phyloP scores from a whole-genome alignment of 2,329 filamentous ascomycete species.

The Fusarium sublunatum region DNA sequence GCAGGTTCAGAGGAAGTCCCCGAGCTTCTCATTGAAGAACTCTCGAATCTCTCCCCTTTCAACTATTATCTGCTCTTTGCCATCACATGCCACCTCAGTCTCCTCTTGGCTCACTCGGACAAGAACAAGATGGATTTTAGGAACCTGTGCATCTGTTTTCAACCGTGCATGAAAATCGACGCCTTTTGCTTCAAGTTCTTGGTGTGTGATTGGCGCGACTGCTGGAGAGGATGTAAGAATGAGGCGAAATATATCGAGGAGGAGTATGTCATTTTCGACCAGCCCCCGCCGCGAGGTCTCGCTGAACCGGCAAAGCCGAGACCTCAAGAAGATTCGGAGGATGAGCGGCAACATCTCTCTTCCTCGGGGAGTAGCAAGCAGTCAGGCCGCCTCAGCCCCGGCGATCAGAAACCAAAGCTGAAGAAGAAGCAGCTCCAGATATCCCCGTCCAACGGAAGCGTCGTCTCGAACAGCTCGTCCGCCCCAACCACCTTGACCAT shows the following conservation, averaged over 20 bases:
- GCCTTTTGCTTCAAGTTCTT: conserved; percentile 95
- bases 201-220: conserved; percentile 94
- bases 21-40: conserved; percentile 86
- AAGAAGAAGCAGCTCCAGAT: conserved; percentile 59
- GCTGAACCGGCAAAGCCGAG: conserved; percentile 50
- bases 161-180: conserved; percentile 96
- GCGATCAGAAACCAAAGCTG: conserved; percentile 41
- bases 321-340: conserved; percentile 39
- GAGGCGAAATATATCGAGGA: conserved; percentile 82
- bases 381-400: conserved; percentile 47
- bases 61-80: conserved; percentile 98
- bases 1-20: conserved; percentile 82
- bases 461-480: conserved; percentile 57
- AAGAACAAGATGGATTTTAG: conserved; percentile 99
- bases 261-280: conserved; percentile 71
- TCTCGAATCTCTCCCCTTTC: conserved; percentile 93
- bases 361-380: conserved; percentile 74
- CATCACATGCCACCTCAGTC: conserved; percentile 94
- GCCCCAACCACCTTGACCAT: conserved; percentile 61
- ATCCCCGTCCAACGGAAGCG: conserved; percentile 57
- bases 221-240: conserved; percentile 95
- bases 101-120: conserved; percentile 89
- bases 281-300: conserved; percentile 65
- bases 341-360: conserved; percentile 54
- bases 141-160: conserved; percentile 96